Percentiles rank a stretch among this genome's conserved stretches.
phyloP scores from a whole-genome alignment of 768 basidiomycete genomes.

The Lyophyllum semitale region DNA sequence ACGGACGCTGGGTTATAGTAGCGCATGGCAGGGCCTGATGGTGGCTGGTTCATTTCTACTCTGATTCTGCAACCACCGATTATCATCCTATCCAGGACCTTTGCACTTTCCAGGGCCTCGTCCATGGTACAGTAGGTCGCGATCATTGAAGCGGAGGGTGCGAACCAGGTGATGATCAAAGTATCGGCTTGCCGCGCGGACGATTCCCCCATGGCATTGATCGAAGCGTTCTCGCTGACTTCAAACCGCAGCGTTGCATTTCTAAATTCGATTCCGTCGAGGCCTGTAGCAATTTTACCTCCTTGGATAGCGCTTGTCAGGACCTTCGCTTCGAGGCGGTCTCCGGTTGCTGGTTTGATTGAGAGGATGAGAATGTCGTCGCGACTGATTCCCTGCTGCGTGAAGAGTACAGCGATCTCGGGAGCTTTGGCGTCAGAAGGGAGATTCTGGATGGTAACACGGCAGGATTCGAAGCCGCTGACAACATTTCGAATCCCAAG shows the following conservation, averaged over 20 bases:
- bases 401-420: constrained; percentile 46
- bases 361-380: constrained; percentile 33
- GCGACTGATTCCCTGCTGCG: constrained; percentile 42
- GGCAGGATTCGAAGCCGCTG: constrained; percentile 55
- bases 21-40: constrained; percentile 26
- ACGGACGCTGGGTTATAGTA: constrained; percentile 34
- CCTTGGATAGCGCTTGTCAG: constrained; percentile 43
- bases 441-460: constrained; percentile 46
- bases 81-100: constrained; percentile 34
- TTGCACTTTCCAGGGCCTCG: constrained; percentile 34
- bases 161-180: constrained; percentile 53
- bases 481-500: constrained; percentile 43
- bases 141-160: constrained; percentile 45
- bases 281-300: constrained; percentile 38
- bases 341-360: constrained; percentile 26
- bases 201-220: constrained; percentile 40
- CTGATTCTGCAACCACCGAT: constrained; percentile 46
- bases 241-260: constrained; percentile 42
- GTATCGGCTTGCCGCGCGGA: constrained; percentile 33
- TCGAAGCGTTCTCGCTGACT: constrained; percentile 36
- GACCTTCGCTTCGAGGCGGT: constrained; percentile 41
- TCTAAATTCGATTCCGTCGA: constrained; percentile 53
- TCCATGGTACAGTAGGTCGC: constrained; percentile 39
- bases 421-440: constrained; percentile 37
- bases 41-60: constrained; percentile 43